A percentile compares a stretch with the other conserved stretches of the same genome.
Evolutionary conservation across 331 rosid species (phyloP).

Genomic region (Stylosanthes scabra): DNA sequence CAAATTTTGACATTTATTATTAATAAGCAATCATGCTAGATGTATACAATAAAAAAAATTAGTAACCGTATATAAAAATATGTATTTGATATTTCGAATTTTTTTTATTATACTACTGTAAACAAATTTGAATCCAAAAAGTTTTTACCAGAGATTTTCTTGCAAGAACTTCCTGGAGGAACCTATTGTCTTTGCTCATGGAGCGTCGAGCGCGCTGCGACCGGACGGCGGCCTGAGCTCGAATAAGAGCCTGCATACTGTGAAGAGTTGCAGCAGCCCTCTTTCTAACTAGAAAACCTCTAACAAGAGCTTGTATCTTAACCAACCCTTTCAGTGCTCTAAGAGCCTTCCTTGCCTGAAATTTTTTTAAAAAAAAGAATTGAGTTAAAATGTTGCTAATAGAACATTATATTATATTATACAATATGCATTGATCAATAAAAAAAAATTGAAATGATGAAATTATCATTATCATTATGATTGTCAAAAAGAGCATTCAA

Average conservation of each 20-base stretch:
- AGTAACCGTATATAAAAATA: too few species aligned
- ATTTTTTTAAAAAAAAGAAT: background rate
- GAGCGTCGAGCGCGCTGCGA: slow-evolving; percentile 89
- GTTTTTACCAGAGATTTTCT: slow-evolving; percentile 69
- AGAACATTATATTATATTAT: background rate
- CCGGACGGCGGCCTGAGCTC: slow-evolving; percentile 83
- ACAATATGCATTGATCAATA: background rate
- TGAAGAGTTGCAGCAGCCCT: slow-evolving; percentile 91
- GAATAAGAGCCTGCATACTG: slow-evolving; percentile 91
- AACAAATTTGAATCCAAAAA: background rate
- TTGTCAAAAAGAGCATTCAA: slow-evolving; percentile 16
- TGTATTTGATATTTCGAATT: too few species aligned
- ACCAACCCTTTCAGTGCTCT: slow-evolving; percentile 92
- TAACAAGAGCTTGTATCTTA: slow-evolving; percentile 90
- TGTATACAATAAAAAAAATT: too few species aligned
- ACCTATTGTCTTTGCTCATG: slow-evolving; percentile 68
- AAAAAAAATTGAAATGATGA: background rate
- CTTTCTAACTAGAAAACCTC: slow-evolving; percentile 88
- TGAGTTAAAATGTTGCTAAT: slow-evolving; percentile 1
- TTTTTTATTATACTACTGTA: too few species aligned
- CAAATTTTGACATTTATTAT: background rate
- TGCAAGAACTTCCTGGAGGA: slow-evolving; percentile 57
- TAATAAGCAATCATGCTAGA: too few species aligned
- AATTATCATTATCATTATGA: slow-evolving; percentile 19
- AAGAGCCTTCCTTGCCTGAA: slow-evolving; percentile 91